A percentile compares a stretch with the other conserved stretches of the same genome.
These are phyloP conservation scores for Pythium pyrilobum DNA, from an alignment of 352 stramenopile species.

Conservation along the genomic window DNA sequence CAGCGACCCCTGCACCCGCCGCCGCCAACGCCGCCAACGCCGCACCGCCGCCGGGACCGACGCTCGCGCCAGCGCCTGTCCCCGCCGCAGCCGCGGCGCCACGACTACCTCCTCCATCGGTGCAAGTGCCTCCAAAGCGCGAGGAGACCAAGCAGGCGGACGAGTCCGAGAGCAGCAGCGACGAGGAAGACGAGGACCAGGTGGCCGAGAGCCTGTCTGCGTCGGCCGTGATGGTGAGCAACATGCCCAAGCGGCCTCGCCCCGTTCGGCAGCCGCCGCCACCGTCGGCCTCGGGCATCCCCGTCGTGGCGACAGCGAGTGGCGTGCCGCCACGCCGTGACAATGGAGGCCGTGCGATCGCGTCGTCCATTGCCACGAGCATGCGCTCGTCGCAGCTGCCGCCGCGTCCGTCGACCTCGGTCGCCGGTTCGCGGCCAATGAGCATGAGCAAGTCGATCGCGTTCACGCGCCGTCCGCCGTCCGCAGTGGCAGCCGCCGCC, in stretches of 20 bases:
- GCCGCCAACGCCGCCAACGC: background rate
- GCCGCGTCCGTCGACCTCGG: conserved; percentile 50
- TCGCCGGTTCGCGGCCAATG: conserved; percentile 40
- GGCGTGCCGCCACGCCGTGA: background rate
- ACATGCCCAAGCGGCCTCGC: conserved; percentile 19
- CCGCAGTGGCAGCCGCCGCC: conserved; percentile 2
- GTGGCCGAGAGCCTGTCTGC: conserved; percentile 21
- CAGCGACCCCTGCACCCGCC: too few relatives aligned
- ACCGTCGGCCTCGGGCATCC: conserved; percentile 1
- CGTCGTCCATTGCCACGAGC: conserved; percentile 3
- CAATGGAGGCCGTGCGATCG: conserved; percentile 7
- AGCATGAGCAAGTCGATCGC: conserved; percentile 82
- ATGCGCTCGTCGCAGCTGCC: conserved; percentile 26
- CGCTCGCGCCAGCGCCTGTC: background rate
- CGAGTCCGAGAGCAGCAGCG: conserved; percentile 14
- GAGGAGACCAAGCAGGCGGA: conserved; percentile 28
- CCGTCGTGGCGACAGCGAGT: background rate
- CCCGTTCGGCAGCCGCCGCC: conserved; percentile 7
- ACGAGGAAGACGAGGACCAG: conserved; percentile 21
- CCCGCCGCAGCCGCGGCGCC: background rate
- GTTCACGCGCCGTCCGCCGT: conserved; percentile 31
- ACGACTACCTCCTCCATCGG: background rate
- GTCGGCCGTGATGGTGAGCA: conserved; percentile 24
- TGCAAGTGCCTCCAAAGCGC: background rate
- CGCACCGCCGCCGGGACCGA: background rate